Percentiles rank a stretch among this genome's conserved stretches.
Evolutionary conservation across 371 early-diverging fungal genomes (phyloP).

Genomic region (Apophysomyces trapeziformis): DNA sequence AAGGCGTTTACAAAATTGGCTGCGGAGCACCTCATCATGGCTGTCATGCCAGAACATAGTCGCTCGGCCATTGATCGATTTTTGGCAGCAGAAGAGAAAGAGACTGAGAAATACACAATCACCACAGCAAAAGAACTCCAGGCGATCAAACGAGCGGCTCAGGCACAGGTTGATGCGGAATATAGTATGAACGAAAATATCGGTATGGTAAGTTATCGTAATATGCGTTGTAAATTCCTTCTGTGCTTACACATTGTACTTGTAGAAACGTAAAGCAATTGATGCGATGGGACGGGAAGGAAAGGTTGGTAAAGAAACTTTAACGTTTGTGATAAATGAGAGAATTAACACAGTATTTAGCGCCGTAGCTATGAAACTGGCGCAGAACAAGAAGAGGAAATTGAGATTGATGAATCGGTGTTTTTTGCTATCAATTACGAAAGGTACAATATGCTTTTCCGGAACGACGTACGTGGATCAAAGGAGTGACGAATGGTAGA

Average conservation of each 20-base stretch:
- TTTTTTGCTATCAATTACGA: slow-evolving; percentile 78
- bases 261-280: slow-evolving; percentile 58
- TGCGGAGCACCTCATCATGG: slow-evolving; percentile 61
- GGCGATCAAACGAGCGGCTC: slow-evolving; percentile 54
- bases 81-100: slow-evolving; percentile 67
- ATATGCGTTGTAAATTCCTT: background rate
- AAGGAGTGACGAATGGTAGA: background rate
- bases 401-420: slow-evolving; percentile 53
- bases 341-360: slow-evolving; percentile 6
- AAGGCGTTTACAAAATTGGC: slow-evolving; percentile 62
- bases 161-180: slow-evolving; percentile 60
- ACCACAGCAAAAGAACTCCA: slow-evolving; percentile 71
- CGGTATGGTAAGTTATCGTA: slow-evolving; percentile 55
- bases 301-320: slow-evolving; percentile 26
- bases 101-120: slow-evolving; percentile 60
- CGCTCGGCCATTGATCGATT: slow-evolving; percentile 64
- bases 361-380: slow-evolving; percentile 12
- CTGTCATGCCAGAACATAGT: slow-evolving; percentile 67
- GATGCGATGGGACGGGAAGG: slow-evolving; percentile 35
- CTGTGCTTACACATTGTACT: background rate
- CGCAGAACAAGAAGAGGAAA: background rate
- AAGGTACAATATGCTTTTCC: slow-evolving; percentile 74
- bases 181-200: slow-evolving; percentile 51
- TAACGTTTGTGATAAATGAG: background rate
- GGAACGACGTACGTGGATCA: slow-evolving; percentile 64